Percentiles rank a stretch among this genome's conserved stretches.
phyloP scores from a whole-genome alignment of 2,329 filamentous ascomycete species.

The Gliomastix tumulicola region DNA sequence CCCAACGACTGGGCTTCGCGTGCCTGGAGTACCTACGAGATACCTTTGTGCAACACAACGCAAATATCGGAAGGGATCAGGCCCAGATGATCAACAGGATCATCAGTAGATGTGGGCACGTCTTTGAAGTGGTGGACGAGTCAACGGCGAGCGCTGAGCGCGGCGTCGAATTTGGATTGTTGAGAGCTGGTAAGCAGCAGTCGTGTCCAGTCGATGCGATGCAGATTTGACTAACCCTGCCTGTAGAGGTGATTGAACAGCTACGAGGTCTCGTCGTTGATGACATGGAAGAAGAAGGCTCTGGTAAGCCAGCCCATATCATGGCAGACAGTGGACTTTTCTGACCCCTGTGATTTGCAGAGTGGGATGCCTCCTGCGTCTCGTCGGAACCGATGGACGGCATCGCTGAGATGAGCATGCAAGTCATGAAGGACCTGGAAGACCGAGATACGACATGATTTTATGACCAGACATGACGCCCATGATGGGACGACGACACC shows the following conservation, averaged over 20 bases:
- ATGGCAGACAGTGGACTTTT: slow-evolving; percentile 2
- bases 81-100: slow-evolving; percentile 34
- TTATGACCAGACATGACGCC: no score
- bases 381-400: slow-evolving; percentile 50
- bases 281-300: slow-evolving; percentile 51
- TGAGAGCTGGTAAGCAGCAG: no score
- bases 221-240: no score
- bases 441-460: slow-evolving; percentile 10
- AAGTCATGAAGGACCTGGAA: slow-evolving; percentile 30
- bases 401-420: slow-evolving; percentile 36
- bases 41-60: slow-evolving; percentile 31
- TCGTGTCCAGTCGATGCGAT: no score
- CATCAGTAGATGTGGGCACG: slow-evolving; percentile 31
- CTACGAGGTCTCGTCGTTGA: slow-evolving; percentile 50
- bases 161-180: no score
- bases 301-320: slow-evolving; percentile 34
- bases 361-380: slow-evolving; percentile 47
- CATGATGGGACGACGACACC: no score
- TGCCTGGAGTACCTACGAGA: slow-evolving; percentile 41
- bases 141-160: no score
- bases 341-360: slow-evolving; percentile 20
- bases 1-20: slow-evolving; percentile 31
- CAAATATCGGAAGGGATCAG: slow-evolving; percentile 32
- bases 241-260: slow-evolving; percentile 31
- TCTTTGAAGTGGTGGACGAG: slow-evolving; percentile 28